Evolutionary conservation across 345 rosid species (phyloP).

Genomic region (Euclidium syriacum): DNA sequence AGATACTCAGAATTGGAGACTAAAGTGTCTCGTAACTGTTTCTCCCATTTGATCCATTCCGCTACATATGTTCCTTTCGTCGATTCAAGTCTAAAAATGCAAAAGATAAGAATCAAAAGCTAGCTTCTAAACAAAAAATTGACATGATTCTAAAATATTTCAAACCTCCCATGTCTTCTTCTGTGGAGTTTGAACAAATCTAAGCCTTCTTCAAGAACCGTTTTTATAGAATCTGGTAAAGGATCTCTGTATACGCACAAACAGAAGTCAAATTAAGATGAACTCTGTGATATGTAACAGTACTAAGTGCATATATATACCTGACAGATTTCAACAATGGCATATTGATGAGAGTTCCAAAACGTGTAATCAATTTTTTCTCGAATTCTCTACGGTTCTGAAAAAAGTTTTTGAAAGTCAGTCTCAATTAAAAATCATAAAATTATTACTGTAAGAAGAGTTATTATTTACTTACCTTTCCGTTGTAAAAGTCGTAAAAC

Average conservation of each 20-base stretch:
- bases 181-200: conserved; percentile 70
- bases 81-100: conserved; percentile 67
- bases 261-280: conserved; percentile 1
- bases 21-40: conserved; percentile 49
- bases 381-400: conserved; percentile 85
- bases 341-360: conserved; percentile 85
- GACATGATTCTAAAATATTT: too few species aligned
- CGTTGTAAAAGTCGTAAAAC: conserved; percentile 95
- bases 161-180: conserved; percentile 69
- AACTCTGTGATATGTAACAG: not conserved
- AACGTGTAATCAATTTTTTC: conserved; percentile 77
- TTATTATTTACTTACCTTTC: conserved; percentile 55
- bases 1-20: conserved; percentile 51
- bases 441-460: not conserved
- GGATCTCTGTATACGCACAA: conserved; percentile 51
- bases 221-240: conserved; percentile 63
- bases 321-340: conserved; percentile 77
- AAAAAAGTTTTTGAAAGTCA: conserved; percentile 1
- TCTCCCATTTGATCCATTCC: conserved; percentile 92
- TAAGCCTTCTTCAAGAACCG: conserved; percentile 77
- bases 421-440: not conserved
- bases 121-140: too few species aligned
- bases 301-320: conserved; percentile 30
- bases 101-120: too few species aligned
- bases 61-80: conserved; percentile 63